phyloP scores from a whole-genome alignment of 176 grass and related monocot species.

The Oryza punctata region DNA sequence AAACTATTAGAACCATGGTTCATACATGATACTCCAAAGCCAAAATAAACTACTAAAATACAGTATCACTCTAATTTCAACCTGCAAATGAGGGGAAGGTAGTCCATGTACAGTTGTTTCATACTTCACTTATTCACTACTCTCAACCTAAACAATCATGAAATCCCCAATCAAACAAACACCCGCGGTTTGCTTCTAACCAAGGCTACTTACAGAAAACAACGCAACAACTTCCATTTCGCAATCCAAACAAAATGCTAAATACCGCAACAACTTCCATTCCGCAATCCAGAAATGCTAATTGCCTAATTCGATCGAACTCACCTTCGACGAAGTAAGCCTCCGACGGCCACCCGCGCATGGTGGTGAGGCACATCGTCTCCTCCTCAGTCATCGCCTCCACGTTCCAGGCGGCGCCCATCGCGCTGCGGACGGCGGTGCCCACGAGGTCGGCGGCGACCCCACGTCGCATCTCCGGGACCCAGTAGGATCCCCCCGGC shows the following conservation, averaged over 20 bases:
- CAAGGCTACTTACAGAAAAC: conserved; percentile 1
- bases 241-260: neutral
- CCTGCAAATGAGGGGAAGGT: neutral
- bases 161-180: neutral
- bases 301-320: neutral
- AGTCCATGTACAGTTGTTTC: neutral
- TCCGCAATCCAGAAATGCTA: neutral
- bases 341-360: conserved; percentile 61
- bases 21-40: neutral
- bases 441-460: conserved; percentile 52
- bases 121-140: neutral
- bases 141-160: neutral
- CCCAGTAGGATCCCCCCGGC: conserved; percentile 86
- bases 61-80: neutral
- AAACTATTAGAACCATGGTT: conserved; percentile 26
- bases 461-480: conserved; percentile 60
- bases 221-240: conserved; percentile 3
- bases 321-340: conserved; percentile 77
- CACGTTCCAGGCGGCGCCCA: neutral
- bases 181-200: neutral
- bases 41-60: neutral
- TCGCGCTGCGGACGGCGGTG: conserved; percentile 6
- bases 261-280: neutral
- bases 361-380: conserved; percentile 54
- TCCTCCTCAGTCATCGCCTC: conserved; percentile 61